Evolutionary conservation across 1,139 yeast species (phyloP), one percentile per base, ranked within the genome.

Genomic region (Keqinozyma sinolaborantium): DNA sequence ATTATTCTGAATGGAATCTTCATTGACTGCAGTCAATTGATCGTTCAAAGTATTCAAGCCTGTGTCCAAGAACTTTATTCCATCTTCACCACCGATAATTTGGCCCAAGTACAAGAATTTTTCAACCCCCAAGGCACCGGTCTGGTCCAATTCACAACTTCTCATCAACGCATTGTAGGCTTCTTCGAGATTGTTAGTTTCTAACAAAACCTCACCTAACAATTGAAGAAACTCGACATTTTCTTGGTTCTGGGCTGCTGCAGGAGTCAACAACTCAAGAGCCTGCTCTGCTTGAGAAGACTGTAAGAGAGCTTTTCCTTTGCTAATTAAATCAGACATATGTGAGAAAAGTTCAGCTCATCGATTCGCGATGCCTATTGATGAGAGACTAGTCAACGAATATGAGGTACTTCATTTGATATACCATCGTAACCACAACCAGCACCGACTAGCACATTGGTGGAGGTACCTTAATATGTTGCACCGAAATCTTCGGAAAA

Each of bases 31-130:
- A 23, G 50, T 50, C 31, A 76, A 59, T 34, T 73, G 71, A 27
- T 56, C 50, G 34, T 71, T 63, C 34, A 83, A 60, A 33, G 65
- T 70, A 24, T 59, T 60, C 30, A 86, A 63, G 4, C 95, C 97
- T 34, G 67, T 68, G 42, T 78, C 75, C 39, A 84, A 71, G 49
- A 74, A 69, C n/a, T 64, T 57, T 20, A 86, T 54, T 8, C 97
- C 97, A 43, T 80, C 86, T 18, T 45, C 45, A 20, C 95, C 96
- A 24, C 97, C 97, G 20, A 82, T 67, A 33, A 92, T 77, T 60
- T 92, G 98, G 1, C 97, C 99, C 44, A 90, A 64, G 60, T 92
- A 87, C 36, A 92, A 70, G 52, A 84, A 90, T 60, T 90, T 90
- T 51, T 86, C 95, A 25, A 73, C 65, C 1, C 92, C 95, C 30